Conservation (phyloP, 768 basidiomycete species). For the Tubosaeta sp. region DNA sequence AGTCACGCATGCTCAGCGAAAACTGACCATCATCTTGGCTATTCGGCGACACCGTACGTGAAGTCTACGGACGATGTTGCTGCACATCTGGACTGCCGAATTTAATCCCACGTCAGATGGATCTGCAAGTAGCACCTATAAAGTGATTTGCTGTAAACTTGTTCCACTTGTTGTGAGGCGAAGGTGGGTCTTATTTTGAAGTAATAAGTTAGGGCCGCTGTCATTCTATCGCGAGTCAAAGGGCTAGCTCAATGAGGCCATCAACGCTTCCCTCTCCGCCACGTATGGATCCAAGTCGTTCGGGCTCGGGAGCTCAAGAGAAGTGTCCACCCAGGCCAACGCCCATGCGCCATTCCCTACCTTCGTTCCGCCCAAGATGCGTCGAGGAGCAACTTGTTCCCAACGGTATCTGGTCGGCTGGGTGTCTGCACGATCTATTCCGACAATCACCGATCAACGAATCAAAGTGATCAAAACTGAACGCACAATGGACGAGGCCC, state of each 20-base stretch:
- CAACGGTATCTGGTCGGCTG: conserved; percentile 66
- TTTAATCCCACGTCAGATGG: too few species aligned
- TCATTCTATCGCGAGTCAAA: not conserved
- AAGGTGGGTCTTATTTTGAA: not conserved
- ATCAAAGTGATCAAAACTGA: not conserved
- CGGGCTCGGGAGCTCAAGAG: conserved; percentile 33
- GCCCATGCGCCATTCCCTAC: conserved; percentile 79
- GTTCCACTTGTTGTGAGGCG: too few species aligned
- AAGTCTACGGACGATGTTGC: too few species aligned
- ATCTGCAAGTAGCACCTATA: too few species aligned
- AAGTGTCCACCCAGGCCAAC: conserved; percentile 68
- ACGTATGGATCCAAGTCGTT: conserved; percentile 19
- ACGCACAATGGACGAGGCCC: conserved; percentile 68
- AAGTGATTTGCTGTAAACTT: too few species aligned
- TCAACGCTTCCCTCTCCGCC: conserved; percentile 19
- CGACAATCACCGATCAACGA: conserved; percentile 5
- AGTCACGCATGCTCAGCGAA: too few species aligned
- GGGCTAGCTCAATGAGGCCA: conserved; percentile 10
- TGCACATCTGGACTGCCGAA: too few species aligned
- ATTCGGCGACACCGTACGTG: too few species aligned
- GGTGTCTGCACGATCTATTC: conserved; percentile 67
- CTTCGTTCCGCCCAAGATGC: conserved; percentile 65
- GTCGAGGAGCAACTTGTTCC: conserved; percentile 52
- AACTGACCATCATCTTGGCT: too few species aligned
- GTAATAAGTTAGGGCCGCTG: not conserved